A percentile compares a stretch with the other conserved stretches of the same genome.
Conservation (phyloP, 2,329 filamentous ascomycete species). For the Fusarium neocosmosporiellum region DNA sequence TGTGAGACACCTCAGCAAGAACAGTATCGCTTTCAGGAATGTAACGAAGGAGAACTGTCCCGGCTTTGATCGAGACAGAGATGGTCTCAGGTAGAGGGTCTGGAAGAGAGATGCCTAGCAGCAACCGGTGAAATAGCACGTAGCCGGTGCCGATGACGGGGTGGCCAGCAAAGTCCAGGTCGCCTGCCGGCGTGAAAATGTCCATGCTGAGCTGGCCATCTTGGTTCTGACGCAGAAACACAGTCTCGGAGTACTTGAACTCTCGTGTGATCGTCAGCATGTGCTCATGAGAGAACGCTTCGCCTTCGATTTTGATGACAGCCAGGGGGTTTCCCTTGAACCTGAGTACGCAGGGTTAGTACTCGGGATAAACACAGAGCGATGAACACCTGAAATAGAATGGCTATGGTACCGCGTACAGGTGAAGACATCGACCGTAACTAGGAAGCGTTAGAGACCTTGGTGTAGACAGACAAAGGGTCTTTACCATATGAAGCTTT, state of each 20-base stretch:
- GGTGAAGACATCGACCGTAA: background rate
- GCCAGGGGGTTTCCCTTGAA: background rate
- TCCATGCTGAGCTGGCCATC: background rate
- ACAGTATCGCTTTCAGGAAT: background rate
- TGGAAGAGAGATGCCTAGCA: background rate
- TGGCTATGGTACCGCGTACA: background rate
- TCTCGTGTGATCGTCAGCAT: constrained; percentile 23
- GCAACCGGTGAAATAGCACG: background rate
- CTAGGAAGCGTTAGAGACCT: background rate
- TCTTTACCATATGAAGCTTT: background rate
- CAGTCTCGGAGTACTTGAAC: constrained; percentile 26
- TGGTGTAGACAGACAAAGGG: background rate
- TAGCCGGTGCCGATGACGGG: background rate
- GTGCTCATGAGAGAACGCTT: background rate
- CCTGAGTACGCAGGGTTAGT: background rate
- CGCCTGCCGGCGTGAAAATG: background rate
- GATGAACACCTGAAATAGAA: too few relatives aligned
- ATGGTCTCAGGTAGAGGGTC: background rate
- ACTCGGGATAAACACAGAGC: background rate
- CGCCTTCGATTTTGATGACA: background rate
- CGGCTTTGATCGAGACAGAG: background rate
- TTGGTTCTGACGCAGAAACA: background rate
- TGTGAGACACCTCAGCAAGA: background rate
- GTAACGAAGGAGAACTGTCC: background rate
- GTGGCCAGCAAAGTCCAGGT: background rate